Evolutionary conservation across 1,139 yeast species (phyloP), one percentile per base, ranked within the genome.

Genomic region (Pichia inconspicua): DNA sequence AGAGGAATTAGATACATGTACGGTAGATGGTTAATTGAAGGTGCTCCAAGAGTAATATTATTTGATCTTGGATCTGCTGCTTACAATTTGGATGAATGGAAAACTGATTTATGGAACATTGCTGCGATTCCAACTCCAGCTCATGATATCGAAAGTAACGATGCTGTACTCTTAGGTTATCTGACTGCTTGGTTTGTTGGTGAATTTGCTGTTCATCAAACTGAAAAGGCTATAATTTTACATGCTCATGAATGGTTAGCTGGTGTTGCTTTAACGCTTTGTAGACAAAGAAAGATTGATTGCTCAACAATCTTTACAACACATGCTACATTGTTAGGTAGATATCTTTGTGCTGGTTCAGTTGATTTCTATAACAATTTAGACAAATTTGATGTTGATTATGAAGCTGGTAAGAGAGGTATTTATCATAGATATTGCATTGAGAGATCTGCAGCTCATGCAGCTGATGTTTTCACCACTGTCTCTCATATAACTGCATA

Each of bases 161-260:
- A 90, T 53, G 96, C 97, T 41, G 87, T 92, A 55, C 72, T 92
- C 56, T 73, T 92, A 59, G 98, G 98, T 32, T 92, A 92, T 68
- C 70, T 89, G 54, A 95, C 89, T 36, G 96, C 97, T 2, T 92
- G 98, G 98, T 90, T 92, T 67, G 73, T 92, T 55, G 98, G 98
- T 15, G 97, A 92, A 66, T 77, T 87, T 66, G 89, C 87, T 14
- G 81, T 76, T 63, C 80, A 82, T 58, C 96, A 92, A 65, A 77
- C 80, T 36, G 84, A 84, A 47, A 55, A 59, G 45, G 97, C 97
- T 1, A 90, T 92, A 46, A 82, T 92, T 56, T 85, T 95, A 49
- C 98, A 92, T 64, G 89, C 87, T 69, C 98, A 92, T 69, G 98
- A 92, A 68, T 92, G 98, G 98, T 75, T 92, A 49, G 97, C 98